These are phyloP conservation scores for Azolla pinnata DNA, from an alignment of 75 land plant genomes.

Conservation along the genomic window DNA sequence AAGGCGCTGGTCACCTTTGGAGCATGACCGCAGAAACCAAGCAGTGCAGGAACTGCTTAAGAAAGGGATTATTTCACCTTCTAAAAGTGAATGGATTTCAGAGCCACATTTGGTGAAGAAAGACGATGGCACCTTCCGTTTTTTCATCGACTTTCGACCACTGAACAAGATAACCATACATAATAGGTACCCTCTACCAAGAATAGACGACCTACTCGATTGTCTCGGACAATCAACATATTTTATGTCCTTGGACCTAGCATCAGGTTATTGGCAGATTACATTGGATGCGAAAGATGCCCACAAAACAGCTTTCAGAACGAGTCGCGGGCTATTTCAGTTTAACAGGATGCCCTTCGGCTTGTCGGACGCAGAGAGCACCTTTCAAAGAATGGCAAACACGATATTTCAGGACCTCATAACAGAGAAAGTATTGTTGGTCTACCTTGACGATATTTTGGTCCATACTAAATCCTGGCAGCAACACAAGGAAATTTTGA, in stretches of 20 bases:
- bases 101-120: slow-evolving; percentile 12
- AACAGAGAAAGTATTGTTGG: slow-evolving; percentile 4
- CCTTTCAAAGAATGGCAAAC: slow-evolving; percentile 17
- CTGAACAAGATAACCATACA: slow-evolving; percentile 1
- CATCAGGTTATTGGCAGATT: not conserved
- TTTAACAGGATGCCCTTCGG: slow-evolving; percentile 23
- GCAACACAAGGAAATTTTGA: slow-evolving; percentile 8
- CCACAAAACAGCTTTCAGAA: slow-evolving; percentile 10
- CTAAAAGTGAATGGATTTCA: not conserved
- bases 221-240: not conserved
- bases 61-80: slow-evolving; percentile 6
- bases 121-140: slow-evolving; percentile 4
- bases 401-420: slow-evolving; percentile 2
- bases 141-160: slow-evolving; percentile 2
- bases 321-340: slow-evolving; percentile 17
- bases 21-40: not conserved
- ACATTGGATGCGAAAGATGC: not conserved
- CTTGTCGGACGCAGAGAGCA: slow-evolving; percentile 11
- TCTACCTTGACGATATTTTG: slow-evolving; percentile 23
- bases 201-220: slow-evolving; percentile 3
- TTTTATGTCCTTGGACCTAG: slow-evolving; percentile 12
- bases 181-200: not conserved
- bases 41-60: slow-evolving; percentile 7
- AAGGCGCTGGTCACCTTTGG: not conserved
- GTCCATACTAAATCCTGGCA: slow-evolving; percentile 6